Percentiles rank a stretch among this genome's conserved stretches.
phyloP scores from a whole-genome alignment of 345 rosid genomes.

The Populus euphratica region DNA sequence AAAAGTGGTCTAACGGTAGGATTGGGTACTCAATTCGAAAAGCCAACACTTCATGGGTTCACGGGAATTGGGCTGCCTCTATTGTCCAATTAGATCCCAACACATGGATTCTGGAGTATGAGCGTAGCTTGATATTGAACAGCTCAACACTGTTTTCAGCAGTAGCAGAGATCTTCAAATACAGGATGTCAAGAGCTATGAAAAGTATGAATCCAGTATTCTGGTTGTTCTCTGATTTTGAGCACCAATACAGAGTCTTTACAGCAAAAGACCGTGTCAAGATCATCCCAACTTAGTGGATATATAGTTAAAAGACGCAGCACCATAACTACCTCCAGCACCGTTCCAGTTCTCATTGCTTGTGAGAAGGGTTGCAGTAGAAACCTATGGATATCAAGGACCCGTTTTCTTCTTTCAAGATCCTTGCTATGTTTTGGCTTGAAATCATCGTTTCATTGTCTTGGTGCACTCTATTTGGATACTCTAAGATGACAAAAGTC shows the following conservation, averaged over 20 bases:
- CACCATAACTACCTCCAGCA: not conserved
- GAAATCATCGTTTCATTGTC: not conserved
- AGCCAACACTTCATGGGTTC: constrained; percentile 55
- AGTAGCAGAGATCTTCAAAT: constrained; percentile 41
- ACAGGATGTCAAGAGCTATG: constrained; percentile 19
- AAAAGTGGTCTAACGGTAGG: constrained; percentile 68
- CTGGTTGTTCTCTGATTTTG: constrained; percentile 26
- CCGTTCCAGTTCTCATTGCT: constrained; percentile 34
- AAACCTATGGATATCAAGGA: not conserved
- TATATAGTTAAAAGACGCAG: not conserved
- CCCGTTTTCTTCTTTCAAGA: not conserved
- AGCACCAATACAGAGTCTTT: not conserved
- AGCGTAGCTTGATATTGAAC: constrained; percentile 42
- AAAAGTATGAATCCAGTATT: constrained; percentile 27
- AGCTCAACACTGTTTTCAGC: constrained; percentile 44
- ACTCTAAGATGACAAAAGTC: not conserved
- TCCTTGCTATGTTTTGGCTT: not conserved
- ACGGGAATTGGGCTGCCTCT: constrained; percentile 50
- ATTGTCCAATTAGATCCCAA: constrained; percentile 65
- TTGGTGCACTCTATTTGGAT: not conserved
- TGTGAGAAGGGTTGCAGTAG: constrained; percentile 25
- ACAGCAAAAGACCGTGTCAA: not conserved
- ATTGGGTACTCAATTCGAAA: constrained; percentile 40
- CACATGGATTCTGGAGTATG: constrained; percentile 78
- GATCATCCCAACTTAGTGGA: constrained; percentile 44